A percentile compares a stretch with the other conserved stretches of the same genome.
Evolutionary conservation across 805 yeast species (phyloP).

Genomic region (Candida maesae): DNA sequence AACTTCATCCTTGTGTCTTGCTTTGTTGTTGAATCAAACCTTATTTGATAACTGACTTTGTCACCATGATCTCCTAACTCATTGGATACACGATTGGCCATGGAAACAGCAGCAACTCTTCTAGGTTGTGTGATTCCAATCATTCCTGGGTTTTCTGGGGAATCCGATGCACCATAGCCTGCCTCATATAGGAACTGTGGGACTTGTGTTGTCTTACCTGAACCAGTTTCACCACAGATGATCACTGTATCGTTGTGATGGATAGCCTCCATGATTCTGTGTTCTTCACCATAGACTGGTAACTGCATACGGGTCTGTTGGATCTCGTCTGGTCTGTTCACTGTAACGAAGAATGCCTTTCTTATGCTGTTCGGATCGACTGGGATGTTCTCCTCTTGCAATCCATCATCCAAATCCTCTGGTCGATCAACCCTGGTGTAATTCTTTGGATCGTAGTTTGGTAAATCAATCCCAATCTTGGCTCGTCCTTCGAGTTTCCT

Average conservation of each 20-base stretch:
- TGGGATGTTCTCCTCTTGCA: conserved; percentile 61
- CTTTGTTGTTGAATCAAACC: conserved; percentile 70
- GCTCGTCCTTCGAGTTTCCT: conserved; percentile 60
- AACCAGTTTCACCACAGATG: conserved; percentile 97
- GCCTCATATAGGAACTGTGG: conserved; percentile 95
- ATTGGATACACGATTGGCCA: conserved; percentile 75
- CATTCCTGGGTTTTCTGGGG: conserved; percentile 78
- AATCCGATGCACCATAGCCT: conserved; percentile 67
- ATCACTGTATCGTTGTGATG: conserved; percentile 88
- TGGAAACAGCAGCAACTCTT: conserved; percentile 90
- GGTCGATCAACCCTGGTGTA: conserved; percentile 43
- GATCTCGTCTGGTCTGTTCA: conserved; percentile 61
- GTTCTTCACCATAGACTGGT: conserved; percentile 91
- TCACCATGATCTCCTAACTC: conserved; percentile 73
- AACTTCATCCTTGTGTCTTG: conserved; percentile 72
- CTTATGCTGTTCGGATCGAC: conserved; percentile 47
- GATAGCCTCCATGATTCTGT: conserved; percentile 90
- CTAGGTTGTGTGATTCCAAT: conserved; percentile 96
- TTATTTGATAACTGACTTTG: conserved; percentile 74
- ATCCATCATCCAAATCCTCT: conserved; percentile 71
- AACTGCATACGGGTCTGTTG: conserved; percentile 65
- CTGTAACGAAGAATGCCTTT: conserved; percentile 63
- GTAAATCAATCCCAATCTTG: conserved; percentile 38
- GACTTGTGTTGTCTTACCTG: conserved; percentile 97
- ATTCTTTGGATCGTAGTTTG: conserved; percentile 40